Conservation (phyloP, 768 basidiomycete species). For the Wakefieldia striispora region DNA sequence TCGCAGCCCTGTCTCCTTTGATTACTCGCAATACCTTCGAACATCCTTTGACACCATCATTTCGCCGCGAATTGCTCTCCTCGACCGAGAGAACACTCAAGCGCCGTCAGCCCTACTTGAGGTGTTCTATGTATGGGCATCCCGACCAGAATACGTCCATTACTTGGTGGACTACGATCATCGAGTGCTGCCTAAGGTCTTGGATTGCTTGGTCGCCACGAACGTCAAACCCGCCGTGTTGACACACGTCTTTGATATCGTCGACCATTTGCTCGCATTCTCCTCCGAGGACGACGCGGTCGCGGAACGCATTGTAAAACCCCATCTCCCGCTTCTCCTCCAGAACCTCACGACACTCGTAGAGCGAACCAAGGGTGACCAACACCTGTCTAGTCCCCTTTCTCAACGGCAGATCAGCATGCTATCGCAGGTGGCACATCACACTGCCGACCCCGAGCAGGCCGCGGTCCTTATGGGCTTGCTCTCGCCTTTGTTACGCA, state of each 20-base stretch:
- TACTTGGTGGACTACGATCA: slow-evolving; percentile 72
- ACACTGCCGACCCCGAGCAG: slow-evolving; percentile 66
- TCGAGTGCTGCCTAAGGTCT: slow-evolving; percentile 70
- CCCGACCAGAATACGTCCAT: slow-evolving; percentile 49
- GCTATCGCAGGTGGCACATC: slow-evolving; percentile 75
- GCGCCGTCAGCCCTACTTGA: slow-evolving; percentile 87
- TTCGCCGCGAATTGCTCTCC: slow-evolving; percentile 70
- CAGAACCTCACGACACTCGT: slow-evolving; percentile 68
- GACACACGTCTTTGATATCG: slow-evolving; percentile 77
- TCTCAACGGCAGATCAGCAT: slow-evolving; percentile 81
- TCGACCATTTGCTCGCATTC: slow-evolving; percentile 64
- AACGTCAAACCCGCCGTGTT: slow-evolving; percentile 88
- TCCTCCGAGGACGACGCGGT: slow-evolving; percentile 51
- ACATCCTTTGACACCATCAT: slow-evolving; percentile 70
- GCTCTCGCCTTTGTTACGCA: slow-evolving; percentile 77
- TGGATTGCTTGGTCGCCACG: slow-evolving; percentile 74
- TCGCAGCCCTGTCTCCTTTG: slow-evolving; percentile 66
- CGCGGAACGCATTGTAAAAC: slow-evolving; percentile 57
- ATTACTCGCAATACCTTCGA: slow-evolving; percentile 70
- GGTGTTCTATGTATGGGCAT: slow-evolving; percentile 77
- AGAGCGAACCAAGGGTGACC: slow-evolving; percentile 53
- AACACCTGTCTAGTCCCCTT: slow-evolving; percentile 56
- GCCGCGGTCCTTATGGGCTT: slow-evolving; percentile 70
- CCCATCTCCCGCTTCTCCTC: slow-evolving; percentile 70
- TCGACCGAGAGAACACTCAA: slow-evolving; percentile 88